Percentiles rank a stretch among this genome's conserved stretches.
Evolutionary conservation across 768 basidiomycete species (phyloP).

Genomic region (Tylopilus plumbeoviolaceoides): DNA sequence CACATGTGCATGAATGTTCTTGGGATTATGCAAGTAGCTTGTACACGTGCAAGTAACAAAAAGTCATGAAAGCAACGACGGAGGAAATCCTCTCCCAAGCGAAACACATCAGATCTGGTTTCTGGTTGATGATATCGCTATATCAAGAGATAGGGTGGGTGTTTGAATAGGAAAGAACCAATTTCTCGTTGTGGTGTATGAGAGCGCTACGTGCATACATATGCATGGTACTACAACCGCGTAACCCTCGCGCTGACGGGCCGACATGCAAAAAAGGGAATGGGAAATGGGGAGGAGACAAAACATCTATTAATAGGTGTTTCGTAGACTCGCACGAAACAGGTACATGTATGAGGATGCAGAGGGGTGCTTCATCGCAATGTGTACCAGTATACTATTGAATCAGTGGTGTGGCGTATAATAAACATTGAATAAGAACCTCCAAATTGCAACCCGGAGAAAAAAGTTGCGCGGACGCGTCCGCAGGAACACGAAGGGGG

Average conservation of each 20-base stretch:
- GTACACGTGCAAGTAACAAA: neutral
- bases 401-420: slow-evolving; percentile 12
- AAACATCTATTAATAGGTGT: slow-evolving; percentile 1
- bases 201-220: neutral
- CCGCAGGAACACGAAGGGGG: neutral
- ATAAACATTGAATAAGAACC: slow-evolving; percentile 25
- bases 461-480: neutral
- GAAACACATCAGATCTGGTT: neutral
- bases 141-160: neutral
- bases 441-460: slow-evolving; percentile 1
- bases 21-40: too few relatives aligned
- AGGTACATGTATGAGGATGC: neutral
- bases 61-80: neutral
- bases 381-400: slow-evolving; percentile 16
- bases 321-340: neutral
- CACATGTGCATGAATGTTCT: neutral
- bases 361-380: slow-evolving; percentile 1
- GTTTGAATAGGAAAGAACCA: neutral
- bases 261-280: too few relatives aligned
- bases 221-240: neutral
- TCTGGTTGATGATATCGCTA: too few relatives aligned
- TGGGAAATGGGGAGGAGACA: neutral
- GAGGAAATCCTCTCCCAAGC: neutral
- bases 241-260: too few relatives aligned
- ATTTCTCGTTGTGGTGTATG: neutral